Evolutionary conservation across 805 yeast species (phyloP).

Genomic region (Myxozyma mucilagina): DNA sequence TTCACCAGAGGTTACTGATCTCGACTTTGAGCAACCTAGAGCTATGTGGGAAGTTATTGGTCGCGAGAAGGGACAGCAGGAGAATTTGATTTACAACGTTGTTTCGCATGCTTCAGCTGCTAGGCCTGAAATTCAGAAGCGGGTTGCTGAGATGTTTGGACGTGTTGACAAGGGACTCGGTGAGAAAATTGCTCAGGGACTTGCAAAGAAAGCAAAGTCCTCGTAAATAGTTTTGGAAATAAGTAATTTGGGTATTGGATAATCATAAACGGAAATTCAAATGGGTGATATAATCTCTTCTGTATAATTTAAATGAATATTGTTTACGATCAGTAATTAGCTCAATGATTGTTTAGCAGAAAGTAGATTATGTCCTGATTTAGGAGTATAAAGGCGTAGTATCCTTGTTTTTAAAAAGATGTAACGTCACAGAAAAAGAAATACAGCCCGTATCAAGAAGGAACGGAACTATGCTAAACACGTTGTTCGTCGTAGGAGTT

Average conservation of each 20-base stretch:
- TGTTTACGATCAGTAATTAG: no score
- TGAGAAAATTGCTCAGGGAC: conserved; percentile 51
- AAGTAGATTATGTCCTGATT: no score
- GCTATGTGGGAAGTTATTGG: conserved; percentile 77
- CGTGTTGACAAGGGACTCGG: conserved; percentile 73
- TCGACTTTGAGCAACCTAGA: conserved; percentile 77
- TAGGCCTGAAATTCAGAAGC: conserved; percentile 70
- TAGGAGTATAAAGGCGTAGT: no score
- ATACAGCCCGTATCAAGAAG: no score
- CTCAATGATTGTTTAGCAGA: no score
- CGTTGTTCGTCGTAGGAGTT: no score
- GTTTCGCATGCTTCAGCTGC: conserved; percentile 72
- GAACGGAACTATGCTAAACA: no score
- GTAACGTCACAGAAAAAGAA: no score
- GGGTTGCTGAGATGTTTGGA: conserved; percentile 72
- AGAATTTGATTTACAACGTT: conserved; percentile 77
- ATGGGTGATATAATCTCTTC: not conserved
- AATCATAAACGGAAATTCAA: not conserved
- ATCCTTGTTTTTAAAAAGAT: no score
- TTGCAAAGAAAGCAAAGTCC: conserved; percentile 7
- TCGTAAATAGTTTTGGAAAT: not conserved
- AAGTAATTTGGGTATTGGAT: not conserved
- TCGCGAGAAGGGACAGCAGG: conserved; percentile 78
- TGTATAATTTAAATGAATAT: no score
- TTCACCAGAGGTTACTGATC: conserved; percentile 53